These are phyloP conservation scores for Fusarium sp. DNA, from an alignment of 2,329 filamentous ascomycete genomes.

Conservation along the genomic window DNA sequence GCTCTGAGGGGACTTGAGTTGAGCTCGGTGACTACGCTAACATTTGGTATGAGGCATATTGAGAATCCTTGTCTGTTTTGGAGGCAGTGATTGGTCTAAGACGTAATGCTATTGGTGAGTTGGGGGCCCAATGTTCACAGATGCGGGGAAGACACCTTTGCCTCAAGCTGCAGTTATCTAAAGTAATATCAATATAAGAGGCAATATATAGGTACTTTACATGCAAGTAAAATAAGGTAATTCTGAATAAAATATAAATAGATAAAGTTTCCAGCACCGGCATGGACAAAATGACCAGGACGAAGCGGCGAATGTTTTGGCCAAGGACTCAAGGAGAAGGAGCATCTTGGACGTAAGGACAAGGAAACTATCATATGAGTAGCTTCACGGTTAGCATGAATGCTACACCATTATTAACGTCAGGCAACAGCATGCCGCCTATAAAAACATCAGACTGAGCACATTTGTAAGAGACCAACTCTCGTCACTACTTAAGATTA, in stretches of 20 bases:
- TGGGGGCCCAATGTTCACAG: background rate
- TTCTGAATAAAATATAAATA: too few relatives aligned
- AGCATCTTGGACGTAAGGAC: too few relatives aligned
- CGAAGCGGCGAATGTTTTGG: too few relatives aligned
- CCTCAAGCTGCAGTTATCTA: too few relatives aligned
- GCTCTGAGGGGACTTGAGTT: background rate
- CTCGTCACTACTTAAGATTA: background rate
- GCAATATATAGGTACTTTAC: too few relatives aligned
- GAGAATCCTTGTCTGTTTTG: background rate
- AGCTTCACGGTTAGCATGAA: background rate
- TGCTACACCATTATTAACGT: background rate
- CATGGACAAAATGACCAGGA: too few relatives aligned
- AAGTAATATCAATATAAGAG: too few relatives aligned
- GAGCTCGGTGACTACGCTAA: background rate
- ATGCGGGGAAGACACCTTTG: background rate
- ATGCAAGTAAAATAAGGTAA: too few relatives aligned
- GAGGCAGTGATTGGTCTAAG: background rate
- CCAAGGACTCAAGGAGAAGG: too few relatives aligned
- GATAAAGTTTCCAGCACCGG: too few relatives aligned
- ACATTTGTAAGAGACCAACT: background rate
- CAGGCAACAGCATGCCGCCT: background rate
- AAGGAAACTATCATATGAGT: background rate
- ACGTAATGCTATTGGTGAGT: background rate
- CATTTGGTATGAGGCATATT: background rate
- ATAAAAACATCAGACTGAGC: background rate